A percentile compares a stretch with the other conserved stretches of the same genome.
phyloP scores from a whole-genome alignment of 2,329 filamentous ascomycete genomes.

The Talaromyces amestolkiae region DNA sequence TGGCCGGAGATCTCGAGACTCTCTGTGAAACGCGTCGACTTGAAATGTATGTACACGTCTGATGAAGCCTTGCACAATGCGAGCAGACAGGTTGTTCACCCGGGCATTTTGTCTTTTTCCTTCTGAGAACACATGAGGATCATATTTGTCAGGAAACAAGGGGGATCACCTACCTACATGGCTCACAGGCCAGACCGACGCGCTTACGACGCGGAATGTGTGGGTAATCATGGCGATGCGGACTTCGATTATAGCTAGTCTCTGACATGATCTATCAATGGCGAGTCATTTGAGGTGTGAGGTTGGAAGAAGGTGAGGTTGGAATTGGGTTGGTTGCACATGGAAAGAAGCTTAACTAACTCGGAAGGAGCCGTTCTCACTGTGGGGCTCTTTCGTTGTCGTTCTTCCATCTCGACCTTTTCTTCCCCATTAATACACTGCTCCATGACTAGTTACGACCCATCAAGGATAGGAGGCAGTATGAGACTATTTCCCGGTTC shows the following conservation, averaged over 20 bases:
- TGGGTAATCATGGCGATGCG: not conserved
- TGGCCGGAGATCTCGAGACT: conserved; percentile 6
- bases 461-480: not conserved
- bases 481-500: not conserved
- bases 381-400: not conserved
- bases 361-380: conserved; percentile 1
- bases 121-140: conserved; percentile 31
- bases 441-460: too few species aligned
- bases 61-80: conserved; percentile 49
- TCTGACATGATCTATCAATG: not conserved
- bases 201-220: conserved; percentile 32
- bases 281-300: not conserved
- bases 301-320: not conserved
- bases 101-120: conserved; percentile 54
- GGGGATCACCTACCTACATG: conserved; percentile 41
- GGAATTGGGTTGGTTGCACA: not conserved
- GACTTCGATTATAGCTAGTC: not conserved
- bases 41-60: conserved; percentile 47
- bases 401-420: not conserved
- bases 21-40: conserved; percentile 18
- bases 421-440: not conserved
- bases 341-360: not conserved
- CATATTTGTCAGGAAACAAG: not conserved
- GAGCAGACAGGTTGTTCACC: conserved; percentile 53
- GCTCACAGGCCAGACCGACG: conserved; percentile 43